These are phyloP conservation scores for Penicillium sclerotigenum DNA, from an alignment of 2,329 filamentous ascomycete species.

Conservation along the genomic window DNA sequence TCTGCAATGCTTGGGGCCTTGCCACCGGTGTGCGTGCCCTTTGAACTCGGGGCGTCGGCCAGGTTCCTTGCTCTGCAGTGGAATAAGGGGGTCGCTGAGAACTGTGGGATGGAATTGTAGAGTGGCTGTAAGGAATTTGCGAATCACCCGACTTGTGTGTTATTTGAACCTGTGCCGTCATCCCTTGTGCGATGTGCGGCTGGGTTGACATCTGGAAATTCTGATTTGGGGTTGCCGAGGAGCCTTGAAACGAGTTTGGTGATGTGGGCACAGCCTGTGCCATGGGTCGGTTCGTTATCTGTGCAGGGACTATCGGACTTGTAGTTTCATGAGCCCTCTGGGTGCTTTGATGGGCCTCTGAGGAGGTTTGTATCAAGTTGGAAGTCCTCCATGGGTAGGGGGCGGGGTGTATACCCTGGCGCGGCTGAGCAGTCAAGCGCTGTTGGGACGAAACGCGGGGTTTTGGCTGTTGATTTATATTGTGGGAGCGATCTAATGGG, in stretches of 20 bases:
- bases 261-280: background rate
- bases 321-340: background rate
- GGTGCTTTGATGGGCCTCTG: background rate
- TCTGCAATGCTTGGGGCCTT: background rate
- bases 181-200: background rate
- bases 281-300: background rate
- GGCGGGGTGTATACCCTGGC: background rate
- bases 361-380: background rate
- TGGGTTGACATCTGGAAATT: background rate
- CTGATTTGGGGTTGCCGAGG: background rate
- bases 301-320: background rate
- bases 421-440: background rate
- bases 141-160: background rate
- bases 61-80: background rate
- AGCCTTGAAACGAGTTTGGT: background rate
- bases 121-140: background rate
- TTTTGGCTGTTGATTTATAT: background rate
- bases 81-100: background rate
- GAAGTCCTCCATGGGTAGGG: background rate
- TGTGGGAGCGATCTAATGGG: background rate
- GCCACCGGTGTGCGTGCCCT: background rate
- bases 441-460: background rate
- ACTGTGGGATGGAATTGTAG: background rate
- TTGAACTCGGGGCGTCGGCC: background rate
- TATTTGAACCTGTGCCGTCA: background rate